These are phyloP conservation scores for Xanthoconium stramineum DNA, from an alignment of 768 basidiomycete genomes.

Conservation along the genomic window DNA sequence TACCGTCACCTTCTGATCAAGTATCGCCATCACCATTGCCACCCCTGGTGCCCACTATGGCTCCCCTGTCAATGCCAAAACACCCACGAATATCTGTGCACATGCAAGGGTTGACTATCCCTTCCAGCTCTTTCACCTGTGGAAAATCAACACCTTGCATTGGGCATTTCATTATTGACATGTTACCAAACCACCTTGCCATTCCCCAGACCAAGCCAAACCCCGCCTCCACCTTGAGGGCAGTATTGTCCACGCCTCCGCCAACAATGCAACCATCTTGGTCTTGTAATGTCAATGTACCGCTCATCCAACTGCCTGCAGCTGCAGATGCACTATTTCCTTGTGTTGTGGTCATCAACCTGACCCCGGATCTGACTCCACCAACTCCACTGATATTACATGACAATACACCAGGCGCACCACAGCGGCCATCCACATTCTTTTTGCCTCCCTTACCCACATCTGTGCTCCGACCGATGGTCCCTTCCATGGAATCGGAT, in stretches of 20 bases:
- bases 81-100: constrained; percentile 26
- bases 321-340: constrained; percentile 38
- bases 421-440: constrained; percentile 25
- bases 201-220: constrained; percentile 19
- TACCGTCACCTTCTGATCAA: constrained; percentile 30
- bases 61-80: constrained; percentile 29
- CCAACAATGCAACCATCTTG: constrained; percentile 8
- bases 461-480: constrained; percentile 12
- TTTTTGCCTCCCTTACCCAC: constrained; percentile 32
- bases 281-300: constrained; percentile 17
- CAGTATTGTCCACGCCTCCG: constrained; percentile 4
- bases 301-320: constrained; percentile 29
- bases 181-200: constrained; percentile 45
- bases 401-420: constrained; percentile 19
- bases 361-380: constrained; percentile 77
- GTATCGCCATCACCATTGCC: constrained; percentile 28
- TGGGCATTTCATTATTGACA: constrained; percentile 55
- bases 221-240: not conserved
- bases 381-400: constrained; percentile 60
- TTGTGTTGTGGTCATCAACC: constrained; percentile 65
- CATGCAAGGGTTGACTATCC: constrained; percentile 9
- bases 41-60: constrained; percentile 13
- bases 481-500: not conserved
- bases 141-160: constrained; percentile 29
- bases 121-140: constrained; percentile 10